A percentile compares a stretch with the other conserved stretches of the same genome.
Evolutionary conservation across 306 rosid genomes (phyloP).

Genomic region (Trichosanthes cucumerina): DNA sequence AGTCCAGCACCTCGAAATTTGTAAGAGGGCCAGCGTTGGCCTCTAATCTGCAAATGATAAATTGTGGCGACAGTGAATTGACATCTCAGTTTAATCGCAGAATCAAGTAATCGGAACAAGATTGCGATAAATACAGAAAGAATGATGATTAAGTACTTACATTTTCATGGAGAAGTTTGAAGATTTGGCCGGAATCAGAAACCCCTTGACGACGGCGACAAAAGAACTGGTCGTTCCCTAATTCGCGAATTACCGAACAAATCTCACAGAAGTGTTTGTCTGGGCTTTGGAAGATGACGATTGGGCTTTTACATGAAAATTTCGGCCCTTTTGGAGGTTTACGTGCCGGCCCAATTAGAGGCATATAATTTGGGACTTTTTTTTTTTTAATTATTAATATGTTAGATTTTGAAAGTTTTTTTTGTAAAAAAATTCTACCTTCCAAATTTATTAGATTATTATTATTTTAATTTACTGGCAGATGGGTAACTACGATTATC

Average conservation of each 20-base stretch:
- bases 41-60: slow-evolving; percentile 29
- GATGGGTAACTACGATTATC: no score
- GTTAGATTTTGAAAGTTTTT: no score
- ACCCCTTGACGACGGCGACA: neutral
- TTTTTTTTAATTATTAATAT: no score
- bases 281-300: neutral
- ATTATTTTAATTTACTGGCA: no score
- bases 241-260: neutral
- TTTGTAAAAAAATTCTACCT: no score
- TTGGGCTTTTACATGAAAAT: neutral
- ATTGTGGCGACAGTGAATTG: neutral
- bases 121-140: neutral
- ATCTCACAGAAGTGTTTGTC: neutral
- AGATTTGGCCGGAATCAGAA: neutral
- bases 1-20: slow-evolving; percentile 63
- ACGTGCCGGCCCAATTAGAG: neutral
- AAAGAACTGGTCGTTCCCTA: neutral
- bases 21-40: slow-evolving; percentile 48
- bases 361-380: no score
- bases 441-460: no score
- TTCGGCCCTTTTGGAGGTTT: neutral
- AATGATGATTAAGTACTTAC: neutral
- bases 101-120: neutral
- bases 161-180: neutral
- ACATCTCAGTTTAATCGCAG: neutral